phyloP scores from a whole-genome alignment of 441 rosid genomes.

The Euphorbia celastroides region DNA sequence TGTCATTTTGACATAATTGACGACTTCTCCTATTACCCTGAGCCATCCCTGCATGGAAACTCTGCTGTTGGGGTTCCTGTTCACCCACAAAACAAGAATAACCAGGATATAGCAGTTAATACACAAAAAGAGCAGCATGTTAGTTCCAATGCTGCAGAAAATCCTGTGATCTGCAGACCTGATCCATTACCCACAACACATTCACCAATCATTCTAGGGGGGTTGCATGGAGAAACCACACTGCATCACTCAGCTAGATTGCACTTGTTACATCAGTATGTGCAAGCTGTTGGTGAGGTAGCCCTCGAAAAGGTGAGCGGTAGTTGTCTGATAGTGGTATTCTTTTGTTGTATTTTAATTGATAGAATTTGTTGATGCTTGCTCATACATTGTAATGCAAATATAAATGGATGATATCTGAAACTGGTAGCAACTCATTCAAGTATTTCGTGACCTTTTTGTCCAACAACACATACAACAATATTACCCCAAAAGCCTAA shows the following conservation, averaged over 20 bases:
- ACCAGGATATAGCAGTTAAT: conserved; percentile 28
- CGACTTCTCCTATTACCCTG: conserved; percentile 50
- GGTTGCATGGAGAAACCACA: conserved; percentile 42
- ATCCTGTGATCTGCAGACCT: conserved; percentile 25
- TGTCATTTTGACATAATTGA: conserved; percentile 45
- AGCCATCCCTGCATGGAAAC: conserved; percentile 48
- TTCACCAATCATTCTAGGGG: conserved; percentile 33
- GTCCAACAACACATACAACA: too few relatives aligned
- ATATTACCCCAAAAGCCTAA: too few relatives aligned
- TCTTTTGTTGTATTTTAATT: conserved; percentile 3
- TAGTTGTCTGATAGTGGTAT: neutral
- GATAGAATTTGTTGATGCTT: conserved; percentile 6
- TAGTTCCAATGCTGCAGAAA: conserved; percentile 21
- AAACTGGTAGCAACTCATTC: neutral
- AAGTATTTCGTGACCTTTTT: neutral
- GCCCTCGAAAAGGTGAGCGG: conserved; percentile 51
- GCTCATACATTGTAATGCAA: neutral
- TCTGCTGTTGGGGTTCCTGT: conserved; percentile 27
- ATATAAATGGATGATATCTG: neutral
- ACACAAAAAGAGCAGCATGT: conserved; percentile 29
- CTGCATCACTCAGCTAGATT: conserved; percentile 58
- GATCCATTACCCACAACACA: conserved; percentile 32
- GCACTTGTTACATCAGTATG: conserved; percentile 48
- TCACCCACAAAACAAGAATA: conserved; percentile 31
- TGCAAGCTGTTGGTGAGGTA: conserved; percentile 44